These are phyloP conservation scores for Plasmopara viticola DNA, from an alignment of 352 stramenopile genomes.

Conservation along the genomic window DNA sequence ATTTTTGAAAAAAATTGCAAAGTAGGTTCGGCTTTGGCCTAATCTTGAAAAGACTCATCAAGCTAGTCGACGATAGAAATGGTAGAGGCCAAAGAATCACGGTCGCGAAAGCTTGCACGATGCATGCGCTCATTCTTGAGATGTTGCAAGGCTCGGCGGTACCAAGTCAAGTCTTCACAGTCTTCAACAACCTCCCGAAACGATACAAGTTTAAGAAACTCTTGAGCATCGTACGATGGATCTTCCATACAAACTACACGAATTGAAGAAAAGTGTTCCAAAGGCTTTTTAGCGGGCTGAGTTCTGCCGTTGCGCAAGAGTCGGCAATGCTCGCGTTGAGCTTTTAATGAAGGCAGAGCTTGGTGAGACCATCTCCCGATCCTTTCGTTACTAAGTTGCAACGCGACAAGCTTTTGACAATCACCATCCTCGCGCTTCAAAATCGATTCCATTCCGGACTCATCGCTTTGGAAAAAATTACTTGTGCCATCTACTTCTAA, in stretches of 20 bases:
- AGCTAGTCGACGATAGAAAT: conserved; percentile 23
- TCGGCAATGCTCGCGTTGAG: conserved; percentile 28
- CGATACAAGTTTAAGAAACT: conserved; percentile 25
- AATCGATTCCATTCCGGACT: neutral
- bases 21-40: neutral
- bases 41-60: neutral
- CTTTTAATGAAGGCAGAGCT: conserved; percentile 33
- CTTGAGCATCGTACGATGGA: conserved; percentile 5
- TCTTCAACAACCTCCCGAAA: conserved; percentile 18
- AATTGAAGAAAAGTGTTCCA: neutral
- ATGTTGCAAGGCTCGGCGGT: conserved; percentile 25
- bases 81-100: conserved; percentile 31
- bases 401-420: conserved; percentile 35
- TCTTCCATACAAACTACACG: conserved; percentile 3
- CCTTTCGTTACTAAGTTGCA: conserved; percentile 18
- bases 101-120: conserved; percentile 8
- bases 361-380: conserved; percentile 25
- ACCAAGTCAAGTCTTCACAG: conserved; percentile 20
- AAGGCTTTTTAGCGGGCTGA: neutral
- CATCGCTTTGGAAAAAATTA: neutral
- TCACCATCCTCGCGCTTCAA: conserved; percentile 9
- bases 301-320: conserved; percentile 1
- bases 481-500: too few relatives aligned
- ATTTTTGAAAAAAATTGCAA: too few relatives aligned
- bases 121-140: conserved; percentile 31